Evolutionary conservation across 2,329 filamentous ascomycete species (phyloP), one percentile per base, ranked within the genome.

Genomic region (Botrytis hyacinthi): DNA sequence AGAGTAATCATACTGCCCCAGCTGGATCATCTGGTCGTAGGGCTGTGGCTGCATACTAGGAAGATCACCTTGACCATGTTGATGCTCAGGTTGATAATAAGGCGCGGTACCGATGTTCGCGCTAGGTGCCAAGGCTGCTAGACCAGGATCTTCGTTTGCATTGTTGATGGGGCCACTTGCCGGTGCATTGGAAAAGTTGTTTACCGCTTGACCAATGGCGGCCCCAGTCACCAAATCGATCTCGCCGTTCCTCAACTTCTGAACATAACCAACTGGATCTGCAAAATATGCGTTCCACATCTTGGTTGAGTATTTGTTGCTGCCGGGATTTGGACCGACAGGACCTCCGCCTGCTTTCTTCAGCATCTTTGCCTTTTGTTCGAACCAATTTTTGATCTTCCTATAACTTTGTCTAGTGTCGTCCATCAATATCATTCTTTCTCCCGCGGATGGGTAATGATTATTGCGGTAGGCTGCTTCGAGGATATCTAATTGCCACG

Each of bases 351-450:
- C 12, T 6, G n/a, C 3, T 29, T 29, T 54, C 35, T 32, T 68
- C 10, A 57, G 5, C 22, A 42, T 22, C 18, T 57, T 68, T 0
- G 66, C 66, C 37, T 68, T 68, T 42, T 68, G 48, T 32, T 68
- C 66, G 48, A 32, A 57, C 66, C 66, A 68, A 42, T 68, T 57
- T 18, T 68, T 68, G 8, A 68, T 3, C 35, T 68, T 37, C 18
- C 48, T 57, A 0, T 68, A 68, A 6, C 18, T 42, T 12, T 57
- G 22, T 2, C 8, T 8, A 9, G 48, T 68, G 3, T 8, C 1
- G 8, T 14, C 4, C 65, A 57, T 57, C 6, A 68, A 10, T 8
- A 32, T 22, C 66, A 68, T 68, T 2, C 18, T 57, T 0, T 1
- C 6, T 32, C 66, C 66, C 3, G 66, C 26, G 3, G 66, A 18